Percentiles rank a stretch among this genome's conserved stretches.
These are phyloP conservation scores for Pestalotiopsis sp. DNA, from an alignment of 2,329 filamentous ascomycete genomes.

Conservation along the genomic window DNA sequence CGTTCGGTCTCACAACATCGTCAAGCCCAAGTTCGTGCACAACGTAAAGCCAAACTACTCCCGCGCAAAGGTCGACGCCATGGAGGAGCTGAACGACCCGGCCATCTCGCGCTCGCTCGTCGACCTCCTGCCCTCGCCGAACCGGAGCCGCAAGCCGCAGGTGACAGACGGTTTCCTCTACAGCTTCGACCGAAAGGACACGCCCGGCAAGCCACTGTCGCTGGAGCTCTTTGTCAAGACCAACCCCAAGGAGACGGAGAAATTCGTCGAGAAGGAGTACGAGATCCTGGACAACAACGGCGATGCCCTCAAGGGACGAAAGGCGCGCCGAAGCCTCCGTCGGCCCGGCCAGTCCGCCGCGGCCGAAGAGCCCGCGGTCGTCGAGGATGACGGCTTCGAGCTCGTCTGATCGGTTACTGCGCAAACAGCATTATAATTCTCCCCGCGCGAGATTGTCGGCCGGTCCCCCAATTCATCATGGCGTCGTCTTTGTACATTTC, in stretches of 20 bases:
- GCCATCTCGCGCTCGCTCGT: constrained; percentile 34
- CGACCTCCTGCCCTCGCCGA: constrained; percentile 30
- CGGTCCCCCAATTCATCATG: background rate
- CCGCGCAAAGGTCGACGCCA: constrained; percentile 33
- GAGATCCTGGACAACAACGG: constrained; percentile 47
- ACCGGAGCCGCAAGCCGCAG: constrained; percentile 21
- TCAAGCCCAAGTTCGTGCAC: constrained; percentile 31
- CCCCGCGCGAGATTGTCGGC: background rate
- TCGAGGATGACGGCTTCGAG: constrained; percentile 44
- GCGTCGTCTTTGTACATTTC: background rate
- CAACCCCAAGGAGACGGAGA: constrained; percentile 41
- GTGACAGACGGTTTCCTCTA: constrained; percentile 40
- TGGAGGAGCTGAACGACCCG: constrained; percentile 36
- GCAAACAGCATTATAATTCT: background rate
- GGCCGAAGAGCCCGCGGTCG: constrained; percentile 23
- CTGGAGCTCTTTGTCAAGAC: constrained; percentile 39
- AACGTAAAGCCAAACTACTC: constrained; percentile 28
- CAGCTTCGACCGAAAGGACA: constrained; percentile 41
- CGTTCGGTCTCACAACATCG: constrained; percentile 34
- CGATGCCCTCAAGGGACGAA: constrained; percentile 42
- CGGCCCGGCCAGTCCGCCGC: constrained; percentile 24
- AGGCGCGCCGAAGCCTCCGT: constrained; percentile 42
- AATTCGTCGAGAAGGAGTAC: constrained; percentile 47
- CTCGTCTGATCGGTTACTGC: constrained; percentile 28
- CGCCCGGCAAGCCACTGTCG: constrained; percentile 38